Evolutionary conservation across 345 rosid genomes (phyloP).

Genomic region (Excoecaria cochinchinensis): DNA sequence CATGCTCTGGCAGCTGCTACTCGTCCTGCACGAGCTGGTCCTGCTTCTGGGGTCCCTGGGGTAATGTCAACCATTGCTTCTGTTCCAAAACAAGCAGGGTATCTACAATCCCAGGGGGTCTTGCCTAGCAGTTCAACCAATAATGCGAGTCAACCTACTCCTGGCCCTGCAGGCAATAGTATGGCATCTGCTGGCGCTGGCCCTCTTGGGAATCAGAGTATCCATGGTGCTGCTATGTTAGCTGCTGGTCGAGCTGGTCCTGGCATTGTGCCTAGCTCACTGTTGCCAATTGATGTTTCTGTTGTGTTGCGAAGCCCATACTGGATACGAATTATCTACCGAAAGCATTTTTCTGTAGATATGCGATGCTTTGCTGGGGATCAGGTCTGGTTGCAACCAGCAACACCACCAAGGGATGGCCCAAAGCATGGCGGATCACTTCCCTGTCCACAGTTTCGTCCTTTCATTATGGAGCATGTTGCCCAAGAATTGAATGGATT

Average conservation of each 20-base stretch:
- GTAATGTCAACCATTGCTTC: slow-evolving; percentile 47
- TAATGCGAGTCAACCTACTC: slow-evolving; percentile 50
- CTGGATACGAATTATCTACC: slow-evolving; percentile 94
- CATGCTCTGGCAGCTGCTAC: slow-evolving; percentile 96
- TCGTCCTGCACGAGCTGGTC: slow-evolving; percentile 94
- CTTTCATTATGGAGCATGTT: slow-evolving; percentile 99
- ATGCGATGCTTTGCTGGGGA: slow-evolving; percentile 99
- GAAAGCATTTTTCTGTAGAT: slow-evolving; percentile 93
- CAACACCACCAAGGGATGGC: slow-evolving; percentile 94
- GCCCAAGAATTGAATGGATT: slow-evolving; percentile 94
- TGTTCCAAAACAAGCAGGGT: slow-evolving; percentile 64
- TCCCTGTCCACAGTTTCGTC: slow-evolving; percentile 99
- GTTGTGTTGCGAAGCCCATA: slow-evolving; percentile 97
- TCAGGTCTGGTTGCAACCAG: slow-evolving; percentile 99
- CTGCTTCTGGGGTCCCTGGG: slow-evolving; percentile 61
- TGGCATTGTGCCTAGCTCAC: slow-evolving; percentile 96
- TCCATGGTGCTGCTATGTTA: slow-evolving; percentile 74
- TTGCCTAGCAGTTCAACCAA: slow-evolving; percentile 41
- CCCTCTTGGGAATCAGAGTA: slow-evolving; percentile 59
- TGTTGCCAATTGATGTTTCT: slow-evolving; percentile 97
- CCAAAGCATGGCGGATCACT: slow-evolving; percentile 91
- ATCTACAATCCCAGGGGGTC: slow-evolving; percentile 56
- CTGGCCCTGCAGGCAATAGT: slow-evolving; percentile 46
- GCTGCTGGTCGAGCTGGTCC: slow-evolving; percentile 90
- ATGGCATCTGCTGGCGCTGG: slow-evolving; percentile 44